Evolutionary conservation across 805 yeast species (phyloP).

Genomic region (Pichia ethanolica): DNA sequence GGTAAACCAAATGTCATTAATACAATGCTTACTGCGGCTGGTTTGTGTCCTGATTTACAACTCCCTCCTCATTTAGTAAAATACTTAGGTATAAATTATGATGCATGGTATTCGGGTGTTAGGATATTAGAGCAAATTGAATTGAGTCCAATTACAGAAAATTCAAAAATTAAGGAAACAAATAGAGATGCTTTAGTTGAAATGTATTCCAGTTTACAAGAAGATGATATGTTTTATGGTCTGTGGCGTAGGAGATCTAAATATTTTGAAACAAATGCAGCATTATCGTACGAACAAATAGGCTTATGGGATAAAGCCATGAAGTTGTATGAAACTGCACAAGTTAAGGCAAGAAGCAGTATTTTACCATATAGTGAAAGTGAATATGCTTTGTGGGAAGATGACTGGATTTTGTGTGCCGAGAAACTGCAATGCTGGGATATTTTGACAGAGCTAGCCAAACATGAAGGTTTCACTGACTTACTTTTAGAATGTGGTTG

Average conservation of each 20-base stretch:
- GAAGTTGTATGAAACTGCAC: conserved; percentile 92
- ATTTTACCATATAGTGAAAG: conserved; percentile 91
- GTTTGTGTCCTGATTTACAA: conserved; percentile 62
- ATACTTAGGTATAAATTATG: conserved; percentile 77
- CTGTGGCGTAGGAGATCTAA: conserved; percentile 96
- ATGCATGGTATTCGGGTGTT: conserved; percentile 87
- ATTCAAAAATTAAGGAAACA: conserved; percentile 69
- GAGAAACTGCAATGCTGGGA: conserved; percentile 98
- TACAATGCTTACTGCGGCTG: conserved; percentile 76
- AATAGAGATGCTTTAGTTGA: conserved; percentile 88
- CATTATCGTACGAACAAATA: conserved; percentile 87
- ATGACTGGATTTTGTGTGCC: conserved; percentile 96
- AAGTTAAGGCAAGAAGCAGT: conserved; percentile 92
- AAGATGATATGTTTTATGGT: conserved; percentile 96
- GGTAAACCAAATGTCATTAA: conserved; percentile 81
- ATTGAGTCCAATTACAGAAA: conserved; percentile 39
- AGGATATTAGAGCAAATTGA: conserved; percentile 73
- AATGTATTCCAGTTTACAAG: conserved; percentile 79
- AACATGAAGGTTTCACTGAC: conserved; percentile 97
- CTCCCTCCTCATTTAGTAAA: conserved; percentile 92
- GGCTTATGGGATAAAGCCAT: conserved; percentile 94
- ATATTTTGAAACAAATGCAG: conserved; percentile 87
- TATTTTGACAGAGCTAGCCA: conserved; percentile 88
- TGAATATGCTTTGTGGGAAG: conserved; percentile 96
- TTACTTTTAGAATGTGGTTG: conserved; percentile 96